Conservation (phyloP, 106 monocot species). For the Dendrobium catenatum region DNA sequence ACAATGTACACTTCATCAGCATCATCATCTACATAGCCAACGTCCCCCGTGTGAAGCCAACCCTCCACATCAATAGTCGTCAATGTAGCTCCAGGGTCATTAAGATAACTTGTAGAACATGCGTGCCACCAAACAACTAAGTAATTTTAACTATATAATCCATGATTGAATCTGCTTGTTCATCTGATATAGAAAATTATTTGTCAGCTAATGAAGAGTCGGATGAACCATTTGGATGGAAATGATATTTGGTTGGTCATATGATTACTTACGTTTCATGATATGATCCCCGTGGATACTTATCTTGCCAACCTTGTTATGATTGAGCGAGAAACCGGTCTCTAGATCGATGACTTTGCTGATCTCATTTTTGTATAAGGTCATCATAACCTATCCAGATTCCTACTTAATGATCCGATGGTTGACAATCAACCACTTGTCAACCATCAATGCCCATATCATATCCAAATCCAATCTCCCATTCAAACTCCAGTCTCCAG, state of each 20-base stretch:
- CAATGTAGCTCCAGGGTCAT: conserved; percentile 71
- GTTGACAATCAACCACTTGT: too few species aligned
- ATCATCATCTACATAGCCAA: conserved; percentile 73
- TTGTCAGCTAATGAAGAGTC: neutral
- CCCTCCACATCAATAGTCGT: conserved; percentile 79
- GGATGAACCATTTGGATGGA: neutral
- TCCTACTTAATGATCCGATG: too few species aligned
- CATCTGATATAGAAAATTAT: too few species aligned
- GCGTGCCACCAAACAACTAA: neutral
- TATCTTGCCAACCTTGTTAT: conserved; percentile 57
- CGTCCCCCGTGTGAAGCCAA: conserved; percentile 30
- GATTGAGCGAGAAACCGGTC: conserved; percentile 45
- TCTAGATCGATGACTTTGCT: conserved; percentile 52
- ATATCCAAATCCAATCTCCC: too few species aligned
- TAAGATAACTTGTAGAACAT: conserved; percentile 51
- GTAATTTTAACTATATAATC: neutral
- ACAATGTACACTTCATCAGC: conserved; percentile 95
- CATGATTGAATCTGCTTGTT: neutral
- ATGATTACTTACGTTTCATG: conserved; percentile 43
- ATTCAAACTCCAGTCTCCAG: too few species aligned
- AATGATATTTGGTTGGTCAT: neutral
- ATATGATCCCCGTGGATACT: conserved; percentile 66
- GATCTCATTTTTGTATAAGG: too few species aligned
- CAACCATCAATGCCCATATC: too few species aligned
- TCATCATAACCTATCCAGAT: too few species aligned